phyloP scores from a whole-genome alignment of 2,329 filamentous ascomycete genomes.

The Trichoderma afroharzianum region DNA sequence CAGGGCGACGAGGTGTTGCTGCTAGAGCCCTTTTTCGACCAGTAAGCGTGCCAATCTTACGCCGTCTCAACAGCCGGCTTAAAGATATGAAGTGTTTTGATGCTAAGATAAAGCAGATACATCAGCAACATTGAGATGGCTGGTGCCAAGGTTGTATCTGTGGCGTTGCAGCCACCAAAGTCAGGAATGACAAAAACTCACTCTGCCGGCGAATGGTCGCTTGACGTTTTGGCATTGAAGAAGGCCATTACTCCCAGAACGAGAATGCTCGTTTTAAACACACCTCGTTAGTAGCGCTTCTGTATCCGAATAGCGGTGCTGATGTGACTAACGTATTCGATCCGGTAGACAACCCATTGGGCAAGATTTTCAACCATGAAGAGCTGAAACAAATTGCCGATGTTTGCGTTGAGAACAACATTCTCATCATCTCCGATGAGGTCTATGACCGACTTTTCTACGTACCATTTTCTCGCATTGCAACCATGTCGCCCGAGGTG shows the following conservation, averaged over 20 bases:
- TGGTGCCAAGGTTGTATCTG: background rate
- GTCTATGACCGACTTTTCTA: conserved; percentile 2
- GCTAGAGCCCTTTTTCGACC: background rate
- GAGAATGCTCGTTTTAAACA: conserved; percentile 1
- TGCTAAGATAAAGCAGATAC: background rate
- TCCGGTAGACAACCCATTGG: background rate
- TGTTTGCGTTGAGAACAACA: conserved; percentile 4
- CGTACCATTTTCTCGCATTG: conserved; percentile 1
- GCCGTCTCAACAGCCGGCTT: background rate
- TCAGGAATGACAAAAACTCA: conserved; percentile 7
- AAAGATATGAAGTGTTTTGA: background rate
- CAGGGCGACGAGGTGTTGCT: background rate
- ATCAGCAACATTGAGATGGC: conserved; percentile 10
- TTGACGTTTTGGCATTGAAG: background rate
- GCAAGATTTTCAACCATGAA: background rate
- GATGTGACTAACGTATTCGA: background rate
- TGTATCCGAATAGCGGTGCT: too few species aligned
- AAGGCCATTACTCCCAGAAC: background rate
- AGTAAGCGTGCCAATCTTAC: background rate
- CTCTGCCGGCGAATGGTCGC: background rate
- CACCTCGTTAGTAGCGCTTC: background rate
- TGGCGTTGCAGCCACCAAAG: conserved; percentile 3
- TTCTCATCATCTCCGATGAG: background rate
- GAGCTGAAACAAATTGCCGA: background rate
- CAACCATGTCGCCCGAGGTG: background rate